Percentiles rank a stretch among this genome's conserved stretches.
Conservation (phyloP, 805 yeast genomes). For the Barnettozyma wickerhamii region DNA sequence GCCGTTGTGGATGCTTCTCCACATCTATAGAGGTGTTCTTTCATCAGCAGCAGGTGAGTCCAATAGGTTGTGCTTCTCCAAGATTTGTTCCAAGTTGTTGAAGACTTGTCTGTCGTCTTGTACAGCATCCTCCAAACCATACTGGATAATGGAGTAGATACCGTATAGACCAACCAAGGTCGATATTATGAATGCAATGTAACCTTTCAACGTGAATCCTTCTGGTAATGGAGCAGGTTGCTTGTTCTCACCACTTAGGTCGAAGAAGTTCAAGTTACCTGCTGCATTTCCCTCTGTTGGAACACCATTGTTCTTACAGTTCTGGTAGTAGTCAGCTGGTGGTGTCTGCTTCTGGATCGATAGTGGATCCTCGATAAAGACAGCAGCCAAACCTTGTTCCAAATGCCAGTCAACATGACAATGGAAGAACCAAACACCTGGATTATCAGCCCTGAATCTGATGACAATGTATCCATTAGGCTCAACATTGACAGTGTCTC, state of each 20-base stretch:
- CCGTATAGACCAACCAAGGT: slow-evolving; percentile 57
- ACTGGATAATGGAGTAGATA: slow-evolving; percentile 50
- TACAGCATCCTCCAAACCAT: slow-evolving; percentile 61
- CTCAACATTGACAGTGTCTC: slow-evolving; percentile 71
- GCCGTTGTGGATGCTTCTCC: too few relatives aligned
- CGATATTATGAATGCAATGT: slow-evolving; percentile 54
- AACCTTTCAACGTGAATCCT: slow-evolving; percentile 71
- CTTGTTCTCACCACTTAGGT: slow-evolving; percentile 53
- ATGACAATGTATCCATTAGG: slow-evolving; percentile 65
- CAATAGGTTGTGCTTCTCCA: slow-evolving; percentile 26
- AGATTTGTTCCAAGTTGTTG: slow-evolving; percentile 32
- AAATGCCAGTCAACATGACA: slow-evolving; percentile 88
- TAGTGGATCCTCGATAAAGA: slow-evolving; percentile 66
- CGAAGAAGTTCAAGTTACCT: slow-evolving; percentile 53
- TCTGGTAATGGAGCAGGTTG: slow-evolving; percentile 62
- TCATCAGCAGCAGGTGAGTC: slow-evolving; percentile 13
- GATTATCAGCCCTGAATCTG: slow-evolving; percentile 78
- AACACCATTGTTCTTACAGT: slow-evolving; percentile 44
- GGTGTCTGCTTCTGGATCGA: slow-evolving; percentile 39
- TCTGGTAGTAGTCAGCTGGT: slow-evolving; percentile 44
- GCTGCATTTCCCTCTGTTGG: slow-evolving; percentile 67
- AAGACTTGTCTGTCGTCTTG: slow-evolving; percentile 42
- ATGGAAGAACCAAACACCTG: slow-evolving; percentile 94
- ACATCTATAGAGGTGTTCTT: slow-evolving; percentile 14
- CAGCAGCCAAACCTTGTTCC: slow-evolving; percentile 74